Conservation (phyloP, 2,329 filamentous ascomycete species). For the Venturia aucupariae region DNA sequence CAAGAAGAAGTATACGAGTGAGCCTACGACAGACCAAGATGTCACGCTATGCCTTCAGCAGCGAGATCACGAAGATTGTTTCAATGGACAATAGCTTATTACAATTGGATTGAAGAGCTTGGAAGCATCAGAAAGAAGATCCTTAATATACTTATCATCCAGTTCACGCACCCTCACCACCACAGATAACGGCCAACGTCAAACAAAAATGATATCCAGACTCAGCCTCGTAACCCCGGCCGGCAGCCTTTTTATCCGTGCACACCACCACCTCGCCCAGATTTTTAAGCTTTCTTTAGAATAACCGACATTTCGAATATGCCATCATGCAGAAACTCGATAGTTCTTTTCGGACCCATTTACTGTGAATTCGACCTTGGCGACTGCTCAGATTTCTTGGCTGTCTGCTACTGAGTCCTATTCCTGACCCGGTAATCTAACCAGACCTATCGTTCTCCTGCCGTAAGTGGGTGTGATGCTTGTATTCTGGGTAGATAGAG, state of each 20-base stretch:
- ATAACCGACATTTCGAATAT: background rate
- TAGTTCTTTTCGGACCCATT: background rate
- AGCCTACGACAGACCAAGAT: too few relatives aligned
- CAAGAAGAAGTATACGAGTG: background rate
- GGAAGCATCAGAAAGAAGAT: background rate
- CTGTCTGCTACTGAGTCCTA: background rate
- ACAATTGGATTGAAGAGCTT: background rate
- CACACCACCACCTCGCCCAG: background rate
- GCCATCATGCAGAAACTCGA: background rate
- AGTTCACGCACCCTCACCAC: background rate
- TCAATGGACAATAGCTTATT: background rate
- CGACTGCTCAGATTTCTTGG: background rate
- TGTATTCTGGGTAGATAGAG: background rate
- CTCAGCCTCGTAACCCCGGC: background rate
- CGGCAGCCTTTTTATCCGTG: background rate
- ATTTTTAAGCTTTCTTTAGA: background rate
- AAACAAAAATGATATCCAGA: background rate
- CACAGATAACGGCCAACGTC: background rate
- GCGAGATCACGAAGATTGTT: background rate
- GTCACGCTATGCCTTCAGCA: background rate
- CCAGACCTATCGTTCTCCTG: background rate
- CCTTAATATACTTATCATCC: background rate
- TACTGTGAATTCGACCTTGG: background rate
- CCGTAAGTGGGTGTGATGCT: background rate
- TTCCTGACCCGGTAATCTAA: background rate